phyloP scores from a whole-genome alignment of 176 grass and related monocot species.

The Ensete ventricosum region DNA sequence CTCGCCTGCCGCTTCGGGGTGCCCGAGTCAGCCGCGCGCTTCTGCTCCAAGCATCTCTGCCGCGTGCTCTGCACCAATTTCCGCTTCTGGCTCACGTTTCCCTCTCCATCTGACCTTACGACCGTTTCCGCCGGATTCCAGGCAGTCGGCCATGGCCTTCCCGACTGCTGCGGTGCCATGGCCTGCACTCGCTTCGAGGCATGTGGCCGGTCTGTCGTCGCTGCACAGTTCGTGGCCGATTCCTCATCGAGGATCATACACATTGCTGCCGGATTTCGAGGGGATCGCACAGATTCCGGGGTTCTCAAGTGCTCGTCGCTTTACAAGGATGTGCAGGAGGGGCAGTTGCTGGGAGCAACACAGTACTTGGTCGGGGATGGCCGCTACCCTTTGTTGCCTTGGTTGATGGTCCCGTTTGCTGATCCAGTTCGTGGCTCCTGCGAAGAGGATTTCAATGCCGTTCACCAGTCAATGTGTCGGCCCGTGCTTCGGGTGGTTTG shows the following conservation, averaged over 20 bases:
- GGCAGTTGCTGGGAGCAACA: conserved; percentile 30
- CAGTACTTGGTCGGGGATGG: conserved; percentile 54
- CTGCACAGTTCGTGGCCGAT: conserved; percentile 56
- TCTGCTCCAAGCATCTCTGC: conserved; percentile 50
- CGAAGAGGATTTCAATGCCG: conserved; percentile 43
- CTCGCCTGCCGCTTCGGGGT: conserved; percentile 47
- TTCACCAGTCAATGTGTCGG: conserved; percentile 39
- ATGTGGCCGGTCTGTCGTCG: conserved; percentile 13
- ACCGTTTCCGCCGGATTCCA: conserved; percentile 18
- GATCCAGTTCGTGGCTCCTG: neutral
- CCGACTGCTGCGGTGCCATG: conserved; percentile 54
- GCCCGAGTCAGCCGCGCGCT: conserved; percentile 36
- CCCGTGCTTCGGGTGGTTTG: conserved; percentile 32
- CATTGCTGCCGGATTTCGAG: conserved; percentile 58
- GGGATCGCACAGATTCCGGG: conserved; percentile 35
- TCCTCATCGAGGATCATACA: conserved; percentile 41
- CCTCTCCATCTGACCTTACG: conserved; percentile 10
- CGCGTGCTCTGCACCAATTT: conserved; percentile 75
- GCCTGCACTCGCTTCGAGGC: conserved; percentile 48
- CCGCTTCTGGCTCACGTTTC: conserved; percentile 76
- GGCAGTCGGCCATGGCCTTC: conserved; percentile 13
- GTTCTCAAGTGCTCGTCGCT: conserved; percentile 51
- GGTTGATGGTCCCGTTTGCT: conserved; percentile 61
- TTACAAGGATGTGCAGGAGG: conserved; percentile 42
- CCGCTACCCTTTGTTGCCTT: conserved; percentile 48